Base-by-base conservation (phyloP, 2,329 filamentous ascomycete species). In the Monosporascus sp. region DNA sequence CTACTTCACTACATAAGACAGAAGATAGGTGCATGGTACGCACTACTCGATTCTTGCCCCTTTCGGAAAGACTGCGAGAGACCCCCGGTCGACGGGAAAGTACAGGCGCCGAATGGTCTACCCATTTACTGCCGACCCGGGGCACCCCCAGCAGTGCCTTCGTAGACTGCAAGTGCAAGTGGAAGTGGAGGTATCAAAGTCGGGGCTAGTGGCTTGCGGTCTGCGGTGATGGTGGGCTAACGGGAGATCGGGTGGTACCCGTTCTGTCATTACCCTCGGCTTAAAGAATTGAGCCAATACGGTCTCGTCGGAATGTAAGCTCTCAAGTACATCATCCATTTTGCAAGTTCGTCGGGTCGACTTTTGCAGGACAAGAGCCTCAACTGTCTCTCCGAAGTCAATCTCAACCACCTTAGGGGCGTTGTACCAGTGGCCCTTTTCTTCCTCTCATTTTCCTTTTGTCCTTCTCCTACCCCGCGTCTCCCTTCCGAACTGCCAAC, bases 331-430 rank as follows among this genome's bases (percentile, higher is more conserved):
- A 38, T 41, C 35, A 18, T 41, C 38, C 48, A 41, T 28, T 40
- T 38, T 37, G 20, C n/a, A 24, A 51, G 18, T 48, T 48, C 26
- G 41, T 59, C 60, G 58, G 61, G 66, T 55, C 11, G 14, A 35
- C 31, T 35, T 35, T 66, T 65, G 64, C 60, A 63, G 64, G 63
- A 66, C 65, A 66, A 66, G 64, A 65, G 57, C 63, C 60, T 64
- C 60, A 53, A 46, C 50, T 46, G 9, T 14, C 31, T 14, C 31
- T 35, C 31, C 31, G 31, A 35, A 35, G 31, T 35, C 31, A 5
- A 35, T 35, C 11, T 35, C 11, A 44, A 24, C 50, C 46, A 35
- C 31, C 31, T 35, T 35, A 35, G 31, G 31, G 28, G 38, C 35
- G 20, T 37, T 51, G 35, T 26, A 22, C 20, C 18, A 18, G 22